Evolutionary conservation across 305 asterid genomes (phyloP).

Genomic region (Withania somnifera): DNA sequence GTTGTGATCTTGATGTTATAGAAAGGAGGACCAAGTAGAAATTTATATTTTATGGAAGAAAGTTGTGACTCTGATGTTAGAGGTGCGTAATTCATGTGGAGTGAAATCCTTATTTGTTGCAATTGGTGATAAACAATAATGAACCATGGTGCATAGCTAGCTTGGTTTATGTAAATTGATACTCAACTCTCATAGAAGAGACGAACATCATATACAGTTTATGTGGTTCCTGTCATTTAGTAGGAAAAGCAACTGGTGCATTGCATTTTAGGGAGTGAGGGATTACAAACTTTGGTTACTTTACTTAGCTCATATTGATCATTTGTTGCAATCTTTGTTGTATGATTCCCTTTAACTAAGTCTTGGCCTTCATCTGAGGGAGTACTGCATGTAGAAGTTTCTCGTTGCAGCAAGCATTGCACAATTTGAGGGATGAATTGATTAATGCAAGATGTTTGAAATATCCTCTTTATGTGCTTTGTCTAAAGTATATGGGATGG

Average conservation of each 20-base stretch:
- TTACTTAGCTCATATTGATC: not conserved
- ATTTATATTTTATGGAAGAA: not conserved
- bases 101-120: not conserved
- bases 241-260: not conserved
- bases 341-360: not conserved
- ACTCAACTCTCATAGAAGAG: not conserved
- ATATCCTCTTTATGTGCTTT: not conserved
- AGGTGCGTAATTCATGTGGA: not conserved
- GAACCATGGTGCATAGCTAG: not conserved
- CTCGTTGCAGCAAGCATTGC: not conserved
- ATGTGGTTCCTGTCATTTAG: not conserved
- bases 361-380: not conserved
- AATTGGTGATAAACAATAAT: not conserved
- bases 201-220: not conserved
- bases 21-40: not conserved
- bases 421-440: not conserved
- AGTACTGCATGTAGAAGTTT: not conserved
- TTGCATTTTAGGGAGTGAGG: not conserved
- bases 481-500: not conserved
- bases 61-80: not conserved
- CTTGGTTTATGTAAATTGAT: not conserved
- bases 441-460: not conserved
- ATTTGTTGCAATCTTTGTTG: not conserved
- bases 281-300: not conserved
- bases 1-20: not conserved